phyloP scores from a whole-genome alignment of 768 basidiomycete genomes.

The Cystofilobasidium ferigula region DNA sequence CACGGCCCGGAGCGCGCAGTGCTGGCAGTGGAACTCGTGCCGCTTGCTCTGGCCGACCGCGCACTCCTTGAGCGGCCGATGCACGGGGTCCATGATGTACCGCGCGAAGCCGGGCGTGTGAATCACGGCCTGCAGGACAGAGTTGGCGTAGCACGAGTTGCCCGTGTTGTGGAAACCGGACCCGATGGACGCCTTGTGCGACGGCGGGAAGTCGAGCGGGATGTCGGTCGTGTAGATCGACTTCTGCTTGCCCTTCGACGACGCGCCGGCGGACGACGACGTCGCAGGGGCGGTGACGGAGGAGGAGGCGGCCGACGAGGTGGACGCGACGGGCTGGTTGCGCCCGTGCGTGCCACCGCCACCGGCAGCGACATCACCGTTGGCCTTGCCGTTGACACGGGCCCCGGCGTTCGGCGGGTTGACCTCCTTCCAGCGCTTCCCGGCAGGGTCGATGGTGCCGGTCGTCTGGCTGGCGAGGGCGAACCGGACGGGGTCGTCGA shows the following conservation, averaged over 20 bases:
- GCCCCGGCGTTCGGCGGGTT: constrained; percentile 8
- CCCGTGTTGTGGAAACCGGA: constrained; percentile 69
- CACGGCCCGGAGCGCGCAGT: constrained; percentile 56
- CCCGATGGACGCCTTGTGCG: background rate
- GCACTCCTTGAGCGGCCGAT: constrained; percentile 41
- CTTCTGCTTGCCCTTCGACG: background rate
- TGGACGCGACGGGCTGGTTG: background rate
- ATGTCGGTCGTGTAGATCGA: constrained; percentile 5
- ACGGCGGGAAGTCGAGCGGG: constrained; percentile 14
- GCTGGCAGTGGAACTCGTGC: constrained; percentile 56
- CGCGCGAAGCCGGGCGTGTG: constrained; percentile 80
- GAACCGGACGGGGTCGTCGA: constrained; percentile 19
- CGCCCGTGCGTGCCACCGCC: background rate
- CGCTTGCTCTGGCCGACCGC: background rate
- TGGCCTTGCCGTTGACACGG: background rate
- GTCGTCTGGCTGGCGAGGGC: constrained; percentile 2
- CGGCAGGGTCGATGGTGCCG: background rate
- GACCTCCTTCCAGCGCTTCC: constrained; percentile 22
- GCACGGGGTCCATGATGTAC: constrained; percentile 41
- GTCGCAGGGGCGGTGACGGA: background rate
- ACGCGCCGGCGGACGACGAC: background rate
- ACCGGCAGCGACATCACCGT: no score
- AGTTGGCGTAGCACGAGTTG: constrained; percentile 95
- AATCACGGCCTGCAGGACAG: constrained; percentile 79
- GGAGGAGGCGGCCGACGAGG: background rate